Evolutionary conservation across 345 rosid genomes (phyloP).

Genomic region (Euphorbia peplus): DNA sequence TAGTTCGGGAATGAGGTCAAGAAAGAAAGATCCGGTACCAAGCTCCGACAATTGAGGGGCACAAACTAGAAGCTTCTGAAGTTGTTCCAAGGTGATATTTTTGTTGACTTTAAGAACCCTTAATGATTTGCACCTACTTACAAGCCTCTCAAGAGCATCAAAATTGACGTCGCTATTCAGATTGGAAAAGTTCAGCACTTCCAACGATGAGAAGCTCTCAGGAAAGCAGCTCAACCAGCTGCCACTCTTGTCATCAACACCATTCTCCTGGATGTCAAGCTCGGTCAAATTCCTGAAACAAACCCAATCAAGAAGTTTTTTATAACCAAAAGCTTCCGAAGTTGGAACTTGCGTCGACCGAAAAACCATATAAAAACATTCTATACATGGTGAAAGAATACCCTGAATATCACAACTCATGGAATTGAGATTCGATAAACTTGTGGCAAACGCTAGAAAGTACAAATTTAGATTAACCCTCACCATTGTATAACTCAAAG

Average conservation of each 20-base stretch:
- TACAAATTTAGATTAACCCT: background rate
- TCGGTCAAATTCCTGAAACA: conserved; percentile 57
- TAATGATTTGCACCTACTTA: conserved; percentile 50
- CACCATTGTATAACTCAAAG: background rate
- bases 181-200: conserved; percentile 54
- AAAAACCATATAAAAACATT: background rate
- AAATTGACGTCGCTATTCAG: conserved; percentile 46
- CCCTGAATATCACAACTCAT: background rate
- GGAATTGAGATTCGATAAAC: background rate
- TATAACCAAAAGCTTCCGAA: background rate
- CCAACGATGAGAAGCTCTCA: conserved; percentile 51
- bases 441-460: background rate
- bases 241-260: conserved; percentile 51
- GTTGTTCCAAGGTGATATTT: conserved; percentile 42
- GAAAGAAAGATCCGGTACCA: conserved; percentile 59
- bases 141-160: conserved; percentile 59
- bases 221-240: conserved; percentile 68
- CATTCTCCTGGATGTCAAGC: conserved; percentile 68
- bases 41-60: conserved; percentile 54
- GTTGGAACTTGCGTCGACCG: background rate
- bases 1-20: conserved; percentile 37
- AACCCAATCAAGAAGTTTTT: conserved; percentile 10
- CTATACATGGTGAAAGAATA: background rate
- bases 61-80: conserved; percentile 46
- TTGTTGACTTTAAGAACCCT: conserved; percentile 55